phyloP scores from a whole-genome alignment of 1,139 yeast species.

The Meyerozyma carpophila region DNA sequence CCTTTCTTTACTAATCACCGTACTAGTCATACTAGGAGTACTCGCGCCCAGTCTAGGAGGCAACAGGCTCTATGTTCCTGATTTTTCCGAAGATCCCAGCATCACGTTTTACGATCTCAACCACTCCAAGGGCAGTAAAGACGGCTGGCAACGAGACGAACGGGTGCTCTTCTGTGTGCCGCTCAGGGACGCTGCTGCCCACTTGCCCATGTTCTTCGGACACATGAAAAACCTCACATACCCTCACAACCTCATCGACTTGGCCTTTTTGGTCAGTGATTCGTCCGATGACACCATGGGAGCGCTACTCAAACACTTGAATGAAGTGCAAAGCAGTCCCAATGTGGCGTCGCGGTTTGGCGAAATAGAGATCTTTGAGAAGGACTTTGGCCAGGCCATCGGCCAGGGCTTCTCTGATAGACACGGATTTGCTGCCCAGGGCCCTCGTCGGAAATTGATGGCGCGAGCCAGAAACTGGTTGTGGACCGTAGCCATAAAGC shows the following conservation, averaged over 20 bases:
- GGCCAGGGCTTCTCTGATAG: slow-evolving; percentile 50
- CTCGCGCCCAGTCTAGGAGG: neutral
- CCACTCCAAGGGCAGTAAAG: slow-evolving; percentile 35
- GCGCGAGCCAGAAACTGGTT: slow-evolving; percentile 53
- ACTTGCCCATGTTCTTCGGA: slow-evolving; percentile 56
- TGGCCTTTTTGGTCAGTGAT: slow-evolving; percentile 55
- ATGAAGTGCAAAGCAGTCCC: slow-evolving; percentile 38
- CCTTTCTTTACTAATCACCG: neutral
- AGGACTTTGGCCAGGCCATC: slow-evolving; percentile 48
- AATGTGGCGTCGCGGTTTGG: slow-evolving; percentile 45
- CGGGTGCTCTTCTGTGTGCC: slow-evolving; percentile 56
- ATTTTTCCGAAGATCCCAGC: slow-evolving; percentile 9
- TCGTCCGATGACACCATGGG: slow-evolving; percentile 56
- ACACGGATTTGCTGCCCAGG: slow-evolving; percentile 52
- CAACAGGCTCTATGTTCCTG: slow-evolving; percentile 1
- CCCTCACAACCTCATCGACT: slow-evolving; percentile 52
- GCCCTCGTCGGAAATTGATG: slow-evolving; percentile 50
- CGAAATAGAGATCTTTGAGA: slow-evolving; percentile 50
- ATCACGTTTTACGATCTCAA: slow-evolving; percentile 43
- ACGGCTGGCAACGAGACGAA: slow-evolving; percentile 54
- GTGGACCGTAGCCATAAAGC: slow-evolving; percentile 47
- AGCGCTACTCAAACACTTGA: slow-evolving; percentile 35
- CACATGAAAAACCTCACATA: slow-evolving; percentile 54
- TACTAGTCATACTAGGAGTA: neutral
- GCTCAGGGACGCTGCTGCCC: slow-evolving; percentile 57